Evolutionary conservation across 1,139 yeast genomes (phyloP), one percentile per base, ranked within the genome.

Genomic region (Taphrina wiesneri): DNA sequence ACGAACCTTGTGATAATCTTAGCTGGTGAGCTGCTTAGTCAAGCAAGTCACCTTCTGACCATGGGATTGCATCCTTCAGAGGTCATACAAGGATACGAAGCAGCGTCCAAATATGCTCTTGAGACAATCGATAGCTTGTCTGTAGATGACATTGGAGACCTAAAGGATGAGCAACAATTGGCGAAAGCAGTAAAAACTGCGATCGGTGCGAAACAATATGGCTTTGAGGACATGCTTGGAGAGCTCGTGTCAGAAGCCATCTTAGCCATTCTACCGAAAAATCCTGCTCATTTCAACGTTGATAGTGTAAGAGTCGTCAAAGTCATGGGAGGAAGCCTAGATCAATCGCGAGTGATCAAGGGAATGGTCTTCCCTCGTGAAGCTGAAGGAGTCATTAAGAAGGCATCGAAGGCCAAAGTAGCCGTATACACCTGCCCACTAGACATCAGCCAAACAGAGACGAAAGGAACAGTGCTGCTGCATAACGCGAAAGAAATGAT

Each of bases 331-430:
- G 83, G 96, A 25, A 82, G 95, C 66, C 80, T 95, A 72, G 78
- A 81, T 41, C 82, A 83, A 72, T 88, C 96, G 9, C 82, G 83
- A 72, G 99, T 95, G 66, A 81, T 95, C 71, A 90, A 89, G 78
- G 99, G 99, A 72, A 93, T 93, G 99, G 97, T 95, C 49, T 93
- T 95, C 82, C 96, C 96, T 72, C 84, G 96, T 74, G 96, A 91
- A 76, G 97, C 99, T 13, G 98, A 93, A 76, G 96, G 97, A 17
- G 86, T 85, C 70, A 78, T 92, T 66, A 90, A 90, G 77, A 83
- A 86, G 70, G 80, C 88, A 23, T 77, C 76, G 39, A 85, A 83
- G 73, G 85, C 96, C 30, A 91, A 90, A 77, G 98, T 93, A 52
- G 99, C 90, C 7, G 93, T 91, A 2, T 95, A 83, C 79, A 90